Base-by-base conservation (phyloP, 805 yeast genomes). In the Kodamaea kaohsiungensis region DNA sequence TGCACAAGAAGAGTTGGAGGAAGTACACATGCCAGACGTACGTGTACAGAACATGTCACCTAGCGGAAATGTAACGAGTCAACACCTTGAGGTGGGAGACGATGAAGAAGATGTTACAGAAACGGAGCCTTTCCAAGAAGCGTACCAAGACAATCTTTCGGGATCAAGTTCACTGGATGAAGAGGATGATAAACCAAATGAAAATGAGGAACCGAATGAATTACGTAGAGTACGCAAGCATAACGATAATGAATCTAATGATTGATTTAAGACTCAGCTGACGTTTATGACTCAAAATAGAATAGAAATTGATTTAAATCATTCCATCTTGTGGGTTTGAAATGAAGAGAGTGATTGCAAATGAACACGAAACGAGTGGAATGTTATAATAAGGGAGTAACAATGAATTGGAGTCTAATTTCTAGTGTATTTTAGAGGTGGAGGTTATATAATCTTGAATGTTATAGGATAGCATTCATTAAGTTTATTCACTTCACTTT, bases 121-220 rank as follows among this genome's bases (percentile, higher is more conserved):
- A 9, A 65, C 64, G 15, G 66, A 58, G 12, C 48, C 30, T 7
- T 51, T 27, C 47, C 62, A 65, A 15, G 60, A 56, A 8, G 50
- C 30, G 10, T 67, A 63, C 46, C 67, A 66, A 18, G 78, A 73
- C 45, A 72, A 74, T 53, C 62, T 75, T 49, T 72, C 82, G 40
- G 81, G 75, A 22, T 75, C 77, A 15, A 77, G 76, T 25, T 79
- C 82, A 16, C 73, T 77, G 17, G 76, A 72, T 22, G 78, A 73
- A 2, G 75, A 68, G 13, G 71, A 61, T 17, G 54, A 33, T 7
- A 38, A 47, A 27, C 42, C 15, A 7, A 27, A 30, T 22, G 35
- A 51, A 17, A 27, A 17, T 13, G 62, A 59, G 15, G 69, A 66
- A 39, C 61, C 63, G 43, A 71, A 73, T 53, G 75, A 67, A 58